Conservation (phyloP, 768 basidiomycete genomes). For the Dacryopinax primogenitus region DNA sequence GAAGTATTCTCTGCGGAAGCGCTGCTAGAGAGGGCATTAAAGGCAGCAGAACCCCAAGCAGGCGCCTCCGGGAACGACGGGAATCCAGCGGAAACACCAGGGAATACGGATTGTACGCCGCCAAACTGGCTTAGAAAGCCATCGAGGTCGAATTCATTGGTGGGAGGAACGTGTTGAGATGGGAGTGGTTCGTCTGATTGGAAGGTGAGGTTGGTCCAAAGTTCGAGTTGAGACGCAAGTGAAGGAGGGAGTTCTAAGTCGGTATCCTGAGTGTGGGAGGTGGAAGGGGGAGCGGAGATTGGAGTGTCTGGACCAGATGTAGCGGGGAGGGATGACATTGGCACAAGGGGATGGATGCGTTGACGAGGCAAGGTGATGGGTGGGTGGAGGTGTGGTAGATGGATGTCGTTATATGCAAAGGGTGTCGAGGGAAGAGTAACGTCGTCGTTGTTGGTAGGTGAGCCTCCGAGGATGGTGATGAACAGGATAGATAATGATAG, state of each 20-base stretch:
- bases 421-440: too few relatives aligned
- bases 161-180: neutral
- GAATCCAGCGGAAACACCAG: conserved; percentile 29
- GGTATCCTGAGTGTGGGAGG: neutral
- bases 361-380: neutral
- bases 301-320: neutral
- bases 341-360: neutral
- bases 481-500: neutral
- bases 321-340: neutral
- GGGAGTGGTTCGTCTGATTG: conserved; percentile 56
- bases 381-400: neutral
- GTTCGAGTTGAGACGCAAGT: conserved; percentile 58
- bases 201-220: conserved; percentile 75
- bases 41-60: conserved; percentile 26
- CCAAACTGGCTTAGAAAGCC: neutral
- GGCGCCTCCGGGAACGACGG: conserved; percentile 16
- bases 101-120: neutral
- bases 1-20: neutral
- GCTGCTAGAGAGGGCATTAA: neutral
- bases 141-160: conserved; percentile 10
- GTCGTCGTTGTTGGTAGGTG: neutral
- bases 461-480: neutral
- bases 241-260: neutral
- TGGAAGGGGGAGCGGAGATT: neutral
- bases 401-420: conserved; percentile 8